Evolutionary conservation across 2,329 filamentous ascomycete species (phyloP), one percentile per base, ranked within the genome.

Genomic region (Sordariomycetes sp.): DNA sequence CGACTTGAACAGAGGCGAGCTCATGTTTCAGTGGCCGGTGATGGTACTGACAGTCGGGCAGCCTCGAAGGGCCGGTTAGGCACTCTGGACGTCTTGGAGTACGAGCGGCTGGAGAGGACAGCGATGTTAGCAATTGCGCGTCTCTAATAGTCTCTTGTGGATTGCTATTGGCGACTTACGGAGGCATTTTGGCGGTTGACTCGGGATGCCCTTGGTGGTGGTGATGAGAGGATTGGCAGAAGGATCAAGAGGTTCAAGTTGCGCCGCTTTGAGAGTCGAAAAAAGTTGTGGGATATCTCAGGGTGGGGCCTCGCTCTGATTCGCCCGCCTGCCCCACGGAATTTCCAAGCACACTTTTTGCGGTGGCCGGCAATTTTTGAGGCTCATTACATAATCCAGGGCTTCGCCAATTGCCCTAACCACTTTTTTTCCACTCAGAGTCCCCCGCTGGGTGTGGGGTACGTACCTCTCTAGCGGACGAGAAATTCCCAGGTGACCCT

Each of bases 51-150:
- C 94, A 99, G 85, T 88, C 94, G 94, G 81, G 94, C 94, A 79
- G 91, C 92, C 89, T 97, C 94, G 85, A 96, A 97, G 74, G 94
- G 92, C 81, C 92, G 88, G 79, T 87, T 84, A 72, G 92, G 91
- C 82, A 95, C 90, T 87, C 95, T 96, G 77, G 95, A 95, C 84
- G 94, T 99, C 90, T 99, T 99, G 75, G 88, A 95, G 82, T 96
- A 96, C 70, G 86, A 59, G 52, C 59, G 56, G 67, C 64, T 65
- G 60, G 45, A 55, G 52, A 53, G 35, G 34, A n/a, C 22, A 50
- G n/a, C 13, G 36, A 52, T 32, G 59, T 65, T 58, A 65, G 63
- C 58, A 45, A 25, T 22, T 22, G 28, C 42, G 50, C 39, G 24
- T 52, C 32, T n/a, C n/a, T 22, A 17, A 56, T 24, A 10, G 15